These are phyloP conservation scores for Aspergillus sp. DNA, from an alignment of 2,329 filamentous ascomycete genomes.

Conservation along the genomic window DNA sequence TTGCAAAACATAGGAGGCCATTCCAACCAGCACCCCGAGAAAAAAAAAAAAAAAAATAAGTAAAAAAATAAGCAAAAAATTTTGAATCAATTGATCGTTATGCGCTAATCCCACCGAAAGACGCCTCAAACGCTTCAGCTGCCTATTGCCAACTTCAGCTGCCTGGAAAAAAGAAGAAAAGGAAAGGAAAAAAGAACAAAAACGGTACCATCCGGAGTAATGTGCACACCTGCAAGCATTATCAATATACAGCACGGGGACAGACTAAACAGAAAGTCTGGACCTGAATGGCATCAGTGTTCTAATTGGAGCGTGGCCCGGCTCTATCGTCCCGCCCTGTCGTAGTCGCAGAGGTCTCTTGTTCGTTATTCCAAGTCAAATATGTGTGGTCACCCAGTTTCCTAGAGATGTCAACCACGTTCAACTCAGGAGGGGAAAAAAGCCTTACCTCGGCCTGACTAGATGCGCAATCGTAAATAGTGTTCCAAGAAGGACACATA, in stretches of 20 bases:
- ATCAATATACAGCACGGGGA: constrained; percentile 13
- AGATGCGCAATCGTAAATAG: constrained; percentile 89
- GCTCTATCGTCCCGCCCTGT: constrained; percentile 57
- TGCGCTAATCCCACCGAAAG: constrained; percentile 9
- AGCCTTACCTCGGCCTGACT: constrained; percentile 76
- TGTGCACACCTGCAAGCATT: neutral
- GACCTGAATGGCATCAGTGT: neutral
- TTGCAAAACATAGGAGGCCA: neutral
- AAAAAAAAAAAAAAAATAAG: neutral
- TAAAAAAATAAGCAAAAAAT: neutral
- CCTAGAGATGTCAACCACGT: constrained; percentile 45
- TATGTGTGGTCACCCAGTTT: constrained; percentile 99
- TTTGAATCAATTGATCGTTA: neutral
- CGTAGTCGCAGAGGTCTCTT: constrained; percentile 56
- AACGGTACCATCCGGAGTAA: neutral
- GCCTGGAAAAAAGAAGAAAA: neutral
- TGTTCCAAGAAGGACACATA: constrained; percentile 85
- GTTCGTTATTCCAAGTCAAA: constrained; percentile 86
- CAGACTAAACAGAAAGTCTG: neutral
- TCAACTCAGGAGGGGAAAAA: neutral
- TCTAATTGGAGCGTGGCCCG: constrained; percentile 25
- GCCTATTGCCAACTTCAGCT: constrained; percentile 2
- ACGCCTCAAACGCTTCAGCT: constrained; percentile 13
- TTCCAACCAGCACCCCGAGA: neutral
- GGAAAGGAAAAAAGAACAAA: too few species aligned